Conservation (phyloP, 2,329 filamentous ascomycete species). For the Aspergillus sclerotialis region DNA sequence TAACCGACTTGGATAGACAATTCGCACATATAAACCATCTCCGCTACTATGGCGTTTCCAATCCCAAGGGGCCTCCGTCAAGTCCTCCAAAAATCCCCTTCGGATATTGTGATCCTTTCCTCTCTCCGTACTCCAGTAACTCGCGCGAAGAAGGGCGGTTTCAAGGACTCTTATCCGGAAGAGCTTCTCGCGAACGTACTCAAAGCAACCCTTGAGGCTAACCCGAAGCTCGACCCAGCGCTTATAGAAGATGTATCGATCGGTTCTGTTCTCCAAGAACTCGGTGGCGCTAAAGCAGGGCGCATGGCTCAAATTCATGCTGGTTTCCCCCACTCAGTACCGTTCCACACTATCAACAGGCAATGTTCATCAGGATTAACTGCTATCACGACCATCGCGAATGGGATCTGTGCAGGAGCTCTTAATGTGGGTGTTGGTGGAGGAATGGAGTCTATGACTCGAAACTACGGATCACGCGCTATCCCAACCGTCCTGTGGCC, state of each 20-base stretch:
- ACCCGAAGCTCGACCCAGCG: no score
- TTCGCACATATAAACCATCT: no score
- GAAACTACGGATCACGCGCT: conserved; percentile 78
- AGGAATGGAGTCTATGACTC: conserved; percentile 94
- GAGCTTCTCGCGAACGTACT: no score
- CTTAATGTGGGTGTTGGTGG: conserved; percentile 72
- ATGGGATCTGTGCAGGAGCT: conserved; percentile 66
- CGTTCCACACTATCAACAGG: conserved; percentile 81
- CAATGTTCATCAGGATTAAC: conserved; percentile 76
- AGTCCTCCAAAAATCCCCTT: conserved; percentile 70
- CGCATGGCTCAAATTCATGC: conserved; percentile 82
- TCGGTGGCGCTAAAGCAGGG: no score
- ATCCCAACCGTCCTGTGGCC: conserved; percentile 80
- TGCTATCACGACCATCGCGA: conserved; percentile 66
- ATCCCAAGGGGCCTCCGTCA: conserved; percentile 62
- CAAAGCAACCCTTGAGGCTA: no score
- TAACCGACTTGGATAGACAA: no score
- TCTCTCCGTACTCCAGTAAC: conserved; percentile 85
- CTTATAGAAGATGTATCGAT: no score
- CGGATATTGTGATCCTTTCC: conserved; percentile 82
- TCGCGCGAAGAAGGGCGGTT: no score
- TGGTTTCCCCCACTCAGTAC: conserved; percentile 64
- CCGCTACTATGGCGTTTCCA: conserved; percentile 37
- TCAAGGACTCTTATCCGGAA: no score
- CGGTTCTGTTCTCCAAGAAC: no score